These are phyloP conservation scores for Auriscalpium orientale DNA, from an alignment of 768 basidiomycete species.

Conservation along the genomic window DNA sequence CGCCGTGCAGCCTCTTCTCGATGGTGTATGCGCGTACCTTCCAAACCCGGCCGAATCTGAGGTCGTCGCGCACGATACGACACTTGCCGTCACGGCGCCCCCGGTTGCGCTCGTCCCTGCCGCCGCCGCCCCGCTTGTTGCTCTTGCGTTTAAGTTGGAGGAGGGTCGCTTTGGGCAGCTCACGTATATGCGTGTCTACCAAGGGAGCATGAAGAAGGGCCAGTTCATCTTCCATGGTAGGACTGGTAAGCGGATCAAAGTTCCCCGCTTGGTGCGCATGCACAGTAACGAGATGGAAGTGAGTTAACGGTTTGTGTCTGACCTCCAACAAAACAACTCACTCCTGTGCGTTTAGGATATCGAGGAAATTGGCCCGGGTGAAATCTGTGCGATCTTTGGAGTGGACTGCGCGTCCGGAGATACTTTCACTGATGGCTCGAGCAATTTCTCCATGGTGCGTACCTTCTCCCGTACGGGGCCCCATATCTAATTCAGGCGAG, in stretches of 20 bases:
- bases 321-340: not conserved
- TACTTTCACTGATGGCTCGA: constrained; percentile 92
- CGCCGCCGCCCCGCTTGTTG: constrained; percentile 80
- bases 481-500: not conserved
- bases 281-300: constrained; percentile 99
- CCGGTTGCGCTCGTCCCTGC: constrained; percentile 76
- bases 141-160: constrained; percentile 96
- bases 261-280: constrained; percentile 94
- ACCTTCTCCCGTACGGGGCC: not conserved
- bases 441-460: constrained; percentile 88
- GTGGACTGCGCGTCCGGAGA: constrained; percentile 98
- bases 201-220: constrained; percentile 85
- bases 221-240: constrained; percentile 84
- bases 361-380: constrained; percentile 88
- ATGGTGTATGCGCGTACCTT: constrained; percentile 93
- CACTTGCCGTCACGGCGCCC: constrained; percentile 54
- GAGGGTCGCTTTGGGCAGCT: constrained; percentile 96
- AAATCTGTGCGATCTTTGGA: constrained; percentile 99
- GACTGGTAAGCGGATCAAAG: constrained; percentile 95
- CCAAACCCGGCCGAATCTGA: constrained; percentile 79
- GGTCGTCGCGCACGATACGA: constrained; percentile 77
- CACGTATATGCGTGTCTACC: constrained; percentile 97
- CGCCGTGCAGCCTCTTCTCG: constrained; percentile 86
- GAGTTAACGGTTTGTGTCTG: constrained; percentile 14
- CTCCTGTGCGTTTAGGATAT: constrained; percentile 57